These are phyloP conservation scores for Fusarium sp. DNA, from an alignment of 2,329 filamentous ascomycete species.

Conservation along the genomic window DNA sequence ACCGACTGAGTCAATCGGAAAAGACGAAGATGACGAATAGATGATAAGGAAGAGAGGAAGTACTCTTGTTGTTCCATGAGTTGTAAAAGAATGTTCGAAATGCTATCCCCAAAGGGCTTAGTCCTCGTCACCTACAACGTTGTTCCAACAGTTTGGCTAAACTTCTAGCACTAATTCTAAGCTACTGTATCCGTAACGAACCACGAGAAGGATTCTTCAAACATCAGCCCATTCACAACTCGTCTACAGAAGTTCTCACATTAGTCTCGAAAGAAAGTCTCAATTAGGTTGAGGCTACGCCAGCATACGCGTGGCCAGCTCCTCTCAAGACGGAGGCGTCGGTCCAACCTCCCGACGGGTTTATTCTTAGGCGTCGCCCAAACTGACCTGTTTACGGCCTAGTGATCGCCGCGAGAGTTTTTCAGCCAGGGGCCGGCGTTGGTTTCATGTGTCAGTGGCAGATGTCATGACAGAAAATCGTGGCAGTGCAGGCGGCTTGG, in stretches of 20 bases:
- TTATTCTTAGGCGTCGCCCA: slow-evolving; percentile 32
- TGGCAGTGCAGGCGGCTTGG: slow-evolving; percentile 38
- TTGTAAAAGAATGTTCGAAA: not conserved
- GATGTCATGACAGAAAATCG: slow-evolving; percentile 22
- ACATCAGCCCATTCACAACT: slow-evolving; percentile 6
- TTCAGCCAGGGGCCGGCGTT: slow-evolving; percentile 12
- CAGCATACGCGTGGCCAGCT: slow-evolving; percentile 38
- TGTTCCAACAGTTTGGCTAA: not conserved
- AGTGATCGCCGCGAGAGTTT: slow-evolving; percentile 32
- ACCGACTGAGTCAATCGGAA: not conserved
- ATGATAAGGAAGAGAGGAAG: not conserved
- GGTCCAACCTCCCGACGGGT: slow-evolving; percentile 9
- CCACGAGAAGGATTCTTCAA: not conserved
- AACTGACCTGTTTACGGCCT: slow-evolving; percentile 24
- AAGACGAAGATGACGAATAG: not conserved
- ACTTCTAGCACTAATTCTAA: not conserved
- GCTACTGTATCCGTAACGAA: not conserved
- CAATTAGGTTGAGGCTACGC: slow-evolving; percentile 23
- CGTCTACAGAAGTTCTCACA: slow-evolving; percentile 8
- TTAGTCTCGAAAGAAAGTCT: not conserved
- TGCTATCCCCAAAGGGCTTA: not conserved
- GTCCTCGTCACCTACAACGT: not conserved
- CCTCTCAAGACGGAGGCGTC: slow-evolving; percentile 7
- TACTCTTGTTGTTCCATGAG: not conserved
- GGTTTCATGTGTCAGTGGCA: slow-evolving; percentile 24